A percentile compares a stretch with the other conserved stretches of the same genome.
phyloP scores from a whole-genome alignment of 2,329 filamentous ascomycete genomes.

The Colletotrichum godetiae region DNA sequence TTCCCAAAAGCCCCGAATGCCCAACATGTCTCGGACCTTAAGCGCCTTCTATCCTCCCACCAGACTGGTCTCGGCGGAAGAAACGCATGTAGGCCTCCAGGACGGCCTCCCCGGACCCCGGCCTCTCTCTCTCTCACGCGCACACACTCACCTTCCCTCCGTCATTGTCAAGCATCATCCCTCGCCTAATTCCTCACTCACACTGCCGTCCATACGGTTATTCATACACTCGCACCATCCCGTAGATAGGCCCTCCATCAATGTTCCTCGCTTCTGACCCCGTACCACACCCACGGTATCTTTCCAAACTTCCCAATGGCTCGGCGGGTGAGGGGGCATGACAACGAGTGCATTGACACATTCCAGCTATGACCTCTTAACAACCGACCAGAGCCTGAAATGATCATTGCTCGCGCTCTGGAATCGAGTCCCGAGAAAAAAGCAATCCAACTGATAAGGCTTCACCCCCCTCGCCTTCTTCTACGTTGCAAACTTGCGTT shows the following conservation, averaged over 20 bases:
- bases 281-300: background rate
- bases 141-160: too few species aligned
- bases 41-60: too few species aligned
- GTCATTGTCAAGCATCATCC: conserved; percentile 25
- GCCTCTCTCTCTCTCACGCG: background rate
- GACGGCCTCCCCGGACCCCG: background rate
- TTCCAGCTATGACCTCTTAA: background rate
- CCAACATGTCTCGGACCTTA: background rate
- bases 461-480: background rate
- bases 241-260: background rate
- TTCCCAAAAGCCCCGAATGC: background rate
- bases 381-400: too few species aligned
- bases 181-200: background rate
- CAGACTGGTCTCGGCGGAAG: too few species aligned
- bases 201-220: background rate
- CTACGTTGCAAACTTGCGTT: background rate
- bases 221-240: background rate
- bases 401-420: background rate
- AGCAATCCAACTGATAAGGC: background rate
- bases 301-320: too few species aligned
- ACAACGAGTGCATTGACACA: background rate
- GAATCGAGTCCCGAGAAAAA: background rate
- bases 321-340: background rate
- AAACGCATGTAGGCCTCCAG: background rate
- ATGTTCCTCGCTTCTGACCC: background rate